Percentiles rank a stretch among this genome's conserved stretches.
phyloP scores from a whole-genome alignment of 805 yeast genomes.

The Candida hungchunana region DNA sequence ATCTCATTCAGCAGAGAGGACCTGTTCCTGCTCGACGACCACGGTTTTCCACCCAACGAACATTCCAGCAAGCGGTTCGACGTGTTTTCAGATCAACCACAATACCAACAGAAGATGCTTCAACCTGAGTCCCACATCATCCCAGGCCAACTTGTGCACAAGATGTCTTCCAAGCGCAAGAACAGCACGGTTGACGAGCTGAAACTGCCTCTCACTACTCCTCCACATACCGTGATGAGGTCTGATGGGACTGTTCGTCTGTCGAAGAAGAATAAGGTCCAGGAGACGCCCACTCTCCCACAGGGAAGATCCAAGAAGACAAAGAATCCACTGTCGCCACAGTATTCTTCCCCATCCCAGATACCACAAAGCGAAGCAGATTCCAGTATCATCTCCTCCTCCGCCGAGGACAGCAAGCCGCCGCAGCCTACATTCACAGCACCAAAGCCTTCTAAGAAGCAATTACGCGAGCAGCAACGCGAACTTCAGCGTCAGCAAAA shows the following conservation, averaged over 20 bases:
- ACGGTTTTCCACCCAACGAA: not conserved
- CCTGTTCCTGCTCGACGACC: not conserved
- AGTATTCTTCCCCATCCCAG: slow-evolving; percentile 26
- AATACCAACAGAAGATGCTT: slow-evolving; percentile 2
- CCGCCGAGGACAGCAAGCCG: slow-evolving; percentile 15
- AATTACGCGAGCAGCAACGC: slow-evolving; percentile 9
- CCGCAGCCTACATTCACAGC: slow-evolving; percentile 22
- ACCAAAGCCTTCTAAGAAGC: slow-evolving; percentile 17
- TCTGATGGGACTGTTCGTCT: slow-evolving; percentile 8
- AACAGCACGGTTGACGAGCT: slow-evolving; percentile 14
- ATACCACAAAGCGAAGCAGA: not conserved
- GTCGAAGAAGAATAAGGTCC: slow-evolving; percentile 15
- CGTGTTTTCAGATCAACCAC: not conserved
- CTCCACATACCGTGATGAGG: slow-evolving; percentile 27
- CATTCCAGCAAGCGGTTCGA: not conserved
- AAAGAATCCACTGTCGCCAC: slow-evolving; percentile 26
- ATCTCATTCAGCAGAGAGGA: not conserved
- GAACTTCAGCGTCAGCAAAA: too few relatives aligned
- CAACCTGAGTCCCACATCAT: slow-evolving; percentile 6
- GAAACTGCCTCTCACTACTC: slow-evolving; percentile 23
- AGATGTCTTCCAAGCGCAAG: slow-evolving; percentile 7
- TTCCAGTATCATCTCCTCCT: not conserved
- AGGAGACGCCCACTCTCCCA: slow-evolving; percentile 24
- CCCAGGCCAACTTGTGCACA: slow-evolving; percentile 2
- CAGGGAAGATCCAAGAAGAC: slow-evolving; percentile 20